These are phyloP conservation scores for Amniculicola lignicola DNA, from an alignment of 495 filamentous ascomycete genomes.

Conservation along the genomic window DNA sequence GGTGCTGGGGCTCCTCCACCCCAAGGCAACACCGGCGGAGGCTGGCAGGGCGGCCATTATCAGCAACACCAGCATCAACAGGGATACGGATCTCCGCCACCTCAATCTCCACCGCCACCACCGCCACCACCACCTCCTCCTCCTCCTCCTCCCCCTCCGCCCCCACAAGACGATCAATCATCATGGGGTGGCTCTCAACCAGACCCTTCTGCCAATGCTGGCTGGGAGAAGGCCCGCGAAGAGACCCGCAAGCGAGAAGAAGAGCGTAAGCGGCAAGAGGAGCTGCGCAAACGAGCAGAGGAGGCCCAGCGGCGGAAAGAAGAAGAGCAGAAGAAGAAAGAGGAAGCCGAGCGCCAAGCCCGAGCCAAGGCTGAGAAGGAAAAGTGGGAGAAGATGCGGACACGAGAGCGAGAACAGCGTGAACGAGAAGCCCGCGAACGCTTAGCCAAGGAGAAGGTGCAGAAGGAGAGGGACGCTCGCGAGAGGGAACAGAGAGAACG, in stretches of 20 bases:
- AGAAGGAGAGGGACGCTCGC: constrained; percentile 49
- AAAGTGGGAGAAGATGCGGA: constrained; percentile 46
- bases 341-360: constrained; percentile 44
- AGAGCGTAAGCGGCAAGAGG: constrained; percentile 55
- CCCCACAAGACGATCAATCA: constrained; percentile 16
- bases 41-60: constrained; percentile 7
- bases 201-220: constrained; percentile 39
- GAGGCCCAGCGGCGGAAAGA: constrained; percentile 53
- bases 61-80: constrained; percentile 17
- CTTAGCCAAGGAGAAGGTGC: constrained; percentile 43
- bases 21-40: constrained; percentile 16
- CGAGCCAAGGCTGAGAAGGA: constrained; percentile 45
- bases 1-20: constrained; percentile 27
- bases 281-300: constrained; percentile 52
- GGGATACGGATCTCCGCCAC: constrained; percentile 19
- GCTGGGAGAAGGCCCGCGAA: constrained; percentile 62
- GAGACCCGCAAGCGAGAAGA: constrained; percentile 63
- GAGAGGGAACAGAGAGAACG: constrained; percentile 39
- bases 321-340: constrained; percentile 39
- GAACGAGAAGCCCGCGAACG: constrained; percentile 45
- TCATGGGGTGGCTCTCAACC: constrained; percentile 25
- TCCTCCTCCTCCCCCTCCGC: constrained; percentile 30
- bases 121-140: too few species aligned
- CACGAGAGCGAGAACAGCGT: constrained; percentile 44
- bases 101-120: constrained; percentile 31